Conservation (phyloP, 495 filamentous ascomycete species). For the Penicillium alfredii region DNA sequence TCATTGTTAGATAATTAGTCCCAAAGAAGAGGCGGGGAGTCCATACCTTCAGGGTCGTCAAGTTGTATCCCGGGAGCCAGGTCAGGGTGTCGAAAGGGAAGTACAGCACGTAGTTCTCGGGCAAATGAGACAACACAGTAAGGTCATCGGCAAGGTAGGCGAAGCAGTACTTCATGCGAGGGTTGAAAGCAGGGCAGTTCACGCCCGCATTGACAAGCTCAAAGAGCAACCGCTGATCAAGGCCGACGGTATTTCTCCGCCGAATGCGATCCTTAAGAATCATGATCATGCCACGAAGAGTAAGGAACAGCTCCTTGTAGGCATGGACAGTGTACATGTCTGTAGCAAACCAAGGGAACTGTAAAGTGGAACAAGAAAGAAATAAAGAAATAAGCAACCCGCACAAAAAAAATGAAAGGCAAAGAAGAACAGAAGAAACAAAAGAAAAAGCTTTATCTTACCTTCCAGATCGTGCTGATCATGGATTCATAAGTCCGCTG, state of each 20-base stretch:
- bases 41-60: conserved; percentile 3
- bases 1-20: background rate
- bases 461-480: conserved; percentile 69
- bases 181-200: conserved; percentile 58
- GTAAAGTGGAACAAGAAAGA: conserved; percentile 5
- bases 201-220: conserved; percentile 55
- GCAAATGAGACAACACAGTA: conserved; percentile 8
- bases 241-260: conserved; percentile 28
- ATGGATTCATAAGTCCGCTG: conserved; percentile 71
- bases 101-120: conserved; percentile 12
- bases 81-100: conserved; percentile 21
- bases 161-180: conserved; percentile 43
- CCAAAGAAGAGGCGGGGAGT: background rate
- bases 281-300: conserved; percentile 22
- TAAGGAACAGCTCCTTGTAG: conserved; percentile 51
- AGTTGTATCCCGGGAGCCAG: background rate
- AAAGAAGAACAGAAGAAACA: background rate
- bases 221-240: conserved; percentile 50
- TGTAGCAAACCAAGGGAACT: conserved; percentile 65
- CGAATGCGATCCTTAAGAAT: conserved; percentile 36
- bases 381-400: background rate
- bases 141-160: conserved; percentile 18
- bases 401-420: background rate
- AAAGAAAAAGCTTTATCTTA: too few species aligned
- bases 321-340: conserved; percentile 58